Conservation (phyloP, 225 moss, liverwort and hornwort genomes). For the Neckera pumila region DNA sequence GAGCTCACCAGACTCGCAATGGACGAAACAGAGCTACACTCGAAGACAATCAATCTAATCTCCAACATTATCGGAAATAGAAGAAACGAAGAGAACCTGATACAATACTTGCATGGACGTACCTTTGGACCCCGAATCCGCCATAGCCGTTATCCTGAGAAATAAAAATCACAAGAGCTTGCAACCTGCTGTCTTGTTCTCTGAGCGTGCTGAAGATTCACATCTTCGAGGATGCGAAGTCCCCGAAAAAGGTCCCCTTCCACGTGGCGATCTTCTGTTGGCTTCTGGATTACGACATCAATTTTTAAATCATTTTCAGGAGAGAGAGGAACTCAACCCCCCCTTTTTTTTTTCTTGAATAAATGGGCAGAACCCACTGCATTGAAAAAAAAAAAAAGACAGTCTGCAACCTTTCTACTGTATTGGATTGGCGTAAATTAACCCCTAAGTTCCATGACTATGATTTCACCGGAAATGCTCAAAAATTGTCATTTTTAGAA, state of each 20-base stretch:
- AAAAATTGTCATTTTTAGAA: no score
- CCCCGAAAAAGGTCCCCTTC: neutral
- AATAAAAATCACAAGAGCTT: neutral
- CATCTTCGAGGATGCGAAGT: neutral
- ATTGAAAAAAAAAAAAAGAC: no score
- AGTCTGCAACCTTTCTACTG: no score
- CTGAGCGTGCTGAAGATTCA: neutral
- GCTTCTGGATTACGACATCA: neutral
- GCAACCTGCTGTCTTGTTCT: no score
- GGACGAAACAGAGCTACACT: neutral
- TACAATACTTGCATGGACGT: neutral
- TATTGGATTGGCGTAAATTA: no score
- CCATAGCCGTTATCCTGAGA: constrained; percentile 12
- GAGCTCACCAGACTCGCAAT: neutral
- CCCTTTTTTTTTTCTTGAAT: no score
- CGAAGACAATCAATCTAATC: neutral
- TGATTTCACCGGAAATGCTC: no score
- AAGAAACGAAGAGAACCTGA: neutral
- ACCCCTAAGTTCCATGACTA: no score
- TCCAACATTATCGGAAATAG: neutral
- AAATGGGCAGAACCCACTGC: no score
- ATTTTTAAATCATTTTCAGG: no score
- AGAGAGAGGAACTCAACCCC: no score
- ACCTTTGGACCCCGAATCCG: constrained; percentile 12
- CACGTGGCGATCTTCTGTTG: neutral